Percentiles rank a stretch among this genome's conserved stretches.
Evolutionary conservation across 345 rosid species (phyloP).

Genomic region (Chamaenerion angustifolium): DNA sequence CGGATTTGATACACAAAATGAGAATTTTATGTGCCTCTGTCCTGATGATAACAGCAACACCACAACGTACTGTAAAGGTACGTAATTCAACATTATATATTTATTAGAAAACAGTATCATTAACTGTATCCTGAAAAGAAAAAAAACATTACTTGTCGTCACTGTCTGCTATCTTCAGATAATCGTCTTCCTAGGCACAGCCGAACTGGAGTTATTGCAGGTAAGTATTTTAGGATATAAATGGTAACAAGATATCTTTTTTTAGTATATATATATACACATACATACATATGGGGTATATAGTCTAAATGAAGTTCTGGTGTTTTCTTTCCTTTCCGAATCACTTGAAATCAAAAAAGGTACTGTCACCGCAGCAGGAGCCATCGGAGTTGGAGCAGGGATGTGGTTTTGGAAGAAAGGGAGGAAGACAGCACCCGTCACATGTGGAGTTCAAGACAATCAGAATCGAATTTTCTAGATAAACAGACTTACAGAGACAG

Average conservation of each 20-base stretch:
- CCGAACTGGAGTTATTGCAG: slow-evolving; percentile 39
- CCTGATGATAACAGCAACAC: slow-evolving; percentile 30
- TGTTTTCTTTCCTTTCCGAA: not conserved
- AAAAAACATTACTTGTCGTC: too few species aligned
- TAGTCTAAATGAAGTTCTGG: too few species aligned
- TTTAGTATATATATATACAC: too few species aligned
- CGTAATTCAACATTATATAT: not conserved
- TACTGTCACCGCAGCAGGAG: slow-evolving; percentile 54
- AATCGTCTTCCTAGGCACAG: slow-evolving; percentile 18
- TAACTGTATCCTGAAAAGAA: too few species aligned
- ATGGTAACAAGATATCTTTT: not conserved
- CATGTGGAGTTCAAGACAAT: slow-evolving; percentile 81
- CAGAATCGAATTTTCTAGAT: slow-evolving; percentile 68
- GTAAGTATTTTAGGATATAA: slow-evolving; percentile 8
- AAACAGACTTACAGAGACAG: too few species aligned
- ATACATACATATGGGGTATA: too few species aligned
- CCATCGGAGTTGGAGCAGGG: slow-evolving; percentile 57
- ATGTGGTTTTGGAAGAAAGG: slow-evolving; percentile 68
- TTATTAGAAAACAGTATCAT: too few species aligned
- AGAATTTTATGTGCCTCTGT: slow-evolving; percentile 56
- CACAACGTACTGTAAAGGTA: slow-evolving; percentile 68
- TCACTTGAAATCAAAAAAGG: slow-evolving; percentile 16
- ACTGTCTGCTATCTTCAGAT: slow-evolving; percentile 18
- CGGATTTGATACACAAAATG: slow-evolving; percentile 50
- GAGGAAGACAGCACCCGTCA: slow-evolving; percentile 69